Conservation (phyloP, 306 rosid genomes). For the Lathyrus tuberosus region DNA sequence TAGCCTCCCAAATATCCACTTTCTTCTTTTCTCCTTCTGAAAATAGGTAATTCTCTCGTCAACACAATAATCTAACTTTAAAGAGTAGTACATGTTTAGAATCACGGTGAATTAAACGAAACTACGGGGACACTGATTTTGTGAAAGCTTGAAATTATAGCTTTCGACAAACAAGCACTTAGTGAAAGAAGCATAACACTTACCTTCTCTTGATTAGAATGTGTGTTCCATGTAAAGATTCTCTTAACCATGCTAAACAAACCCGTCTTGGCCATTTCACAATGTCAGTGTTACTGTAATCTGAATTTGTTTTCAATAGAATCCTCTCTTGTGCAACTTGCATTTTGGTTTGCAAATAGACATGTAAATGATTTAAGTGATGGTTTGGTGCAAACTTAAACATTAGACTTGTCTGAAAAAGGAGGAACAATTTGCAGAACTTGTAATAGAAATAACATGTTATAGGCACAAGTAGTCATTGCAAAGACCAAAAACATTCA, state of each 20-base stretch:
- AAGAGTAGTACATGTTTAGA: background rate
- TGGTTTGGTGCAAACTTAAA: conserved; percentile 31
- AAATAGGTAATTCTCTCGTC: conserved; percentile 14
- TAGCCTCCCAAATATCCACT: conserved; percentile 68
- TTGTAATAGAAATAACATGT: conserved; percentile 20
- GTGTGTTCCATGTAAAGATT: conserved; percentile 49
- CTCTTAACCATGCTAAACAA: conserved; percentile 71
- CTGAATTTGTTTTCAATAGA: conserved; percentile 8
- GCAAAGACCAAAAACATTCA: conserved; percentile 34
- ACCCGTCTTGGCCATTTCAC: conserved; percentile 73
- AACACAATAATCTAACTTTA: conserved; percentile 3
- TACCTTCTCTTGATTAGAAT: conserved; percentile 70
- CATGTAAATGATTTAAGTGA: conserved; percentile 30
- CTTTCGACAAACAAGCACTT: too few species aligned
- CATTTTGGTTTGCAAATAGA: conserved; percentile 27
- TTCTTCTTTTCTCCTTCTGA: conserved; percentile 79
- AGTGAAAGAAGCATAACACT: conserved; percentile 3
- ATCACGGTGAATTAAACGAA: background rate
- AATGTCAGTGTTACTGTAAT: conserved; percentile 31
- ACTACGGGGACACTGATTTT: too few species aligned
- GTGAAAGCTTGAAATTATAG: too few species aligned
- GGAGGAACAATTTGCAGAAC: conserved; percentile 44
- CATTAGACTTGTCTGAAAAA: conserved; percentile 48
- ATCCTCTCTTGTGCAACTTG: conserved; percentile 35
- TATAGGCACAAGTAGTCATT: conserved; percentile 30